phyloP scores from a whole-genome alignment of 2,329 filamentous ascomycete genomes.

The Cordyceps farinosa region DNA sequence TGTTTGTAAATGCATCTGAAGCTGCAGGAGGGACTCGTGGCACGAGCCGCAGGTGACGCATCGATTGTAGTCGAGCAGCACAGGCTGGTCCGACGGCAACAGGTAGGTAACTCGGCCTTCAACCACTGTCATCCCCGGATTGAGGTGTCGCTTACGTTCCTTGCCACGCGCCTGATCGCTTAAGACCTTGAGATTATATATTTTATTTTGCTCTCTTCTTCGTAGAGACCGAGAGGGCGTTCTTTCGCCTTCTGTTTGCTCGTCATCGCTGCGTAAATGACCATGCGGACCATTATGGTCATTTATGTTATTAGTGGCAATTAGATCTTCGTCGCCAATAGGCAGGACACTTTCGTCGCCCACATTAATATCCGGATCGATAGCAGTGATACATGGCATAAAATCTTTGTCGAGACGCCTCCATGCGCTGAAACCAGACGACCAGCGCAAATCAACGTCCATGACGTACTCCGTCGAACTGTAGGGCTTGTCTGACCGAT shows the following conservation, averaged over 20 bases:
- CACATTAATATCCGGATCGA: slow-evolving; percentile 34
- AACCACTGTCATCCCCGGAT: slow-evolving; percentile 27
- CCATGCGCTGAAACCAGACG: slow-evolving; percentile 37
- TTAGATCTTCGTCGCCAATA: slow-evolving; percentile 20
- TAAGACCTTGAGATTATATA: slow-evolving; percentile 58
- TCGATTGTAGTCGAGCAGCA: slow-evolving; percentile 46
- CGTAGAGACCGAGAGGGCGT: slow-evolving; percentile 52
- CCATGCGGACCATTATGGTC: slow-evolving; percentile 21
- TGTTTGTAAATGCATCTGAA: slow-evolving; percentile 46
- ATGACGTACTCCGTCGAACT: slow-evolving; percentile 43
- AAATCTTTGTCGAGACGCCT: slow-evolving; percentile 38
- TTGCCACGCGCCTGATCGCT: slow-evolving; percentile 56
- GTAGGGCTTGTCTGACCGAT: slow-evolving; percentile 24
- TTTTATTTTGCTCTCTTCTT: slow-evolving; percentile 44
- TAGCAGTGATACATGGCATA: slow-evolving; percentile 42
- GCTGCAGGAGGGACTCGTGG: slow-evolving; percentile 45
- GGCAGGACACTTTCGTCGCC: slow-evolving; percentile 25
- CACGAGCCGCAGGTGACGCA: slow-evolving; percentile 50
- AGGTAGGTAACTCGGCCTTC: slow-evolving; percentile 46
- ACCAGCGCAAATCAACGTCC: slow-evolving; percentile 48
- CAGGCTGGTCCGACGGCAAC: slow-evolving; percentile 40
- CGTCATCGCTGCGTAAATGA: slow-evolving; percentile 40
- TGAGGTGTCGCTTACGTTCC: slow-evolving; percentile 40
- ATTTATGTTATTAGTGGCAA: slow-evolving; percentile 11
- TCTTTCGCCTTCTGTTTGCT: slow-evolving; percentile 43